Evolutionary conservation across 345 rosid genomes (phyloP).

Genomic region (Populus nigra): DNA sequence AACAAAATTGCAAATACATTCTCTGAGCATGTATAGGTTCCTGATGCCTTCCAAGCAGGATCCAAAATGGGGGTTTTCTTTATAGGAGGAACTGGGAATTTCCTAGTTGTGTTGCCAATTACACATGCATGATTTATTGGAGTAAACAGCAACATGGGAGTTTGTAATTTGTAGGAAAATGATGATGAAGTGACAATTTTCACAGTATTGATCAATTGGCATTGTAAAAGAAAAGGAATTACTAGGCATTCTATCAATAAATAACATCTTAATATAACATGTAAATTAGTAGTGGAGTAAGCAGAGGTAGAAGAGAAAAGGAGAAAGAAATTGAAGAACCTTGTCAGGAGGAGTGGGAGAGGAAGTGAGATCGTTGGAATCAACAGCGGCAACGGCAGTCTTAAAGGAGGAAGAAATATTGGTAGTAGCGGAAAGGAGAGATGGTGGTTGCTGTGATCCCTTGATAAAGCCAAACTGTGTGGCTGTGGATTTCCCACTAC

Average conservation of each 20-base stretch:
- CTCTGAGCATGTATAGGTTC: too few relatives aligned
- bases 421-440: background rate
- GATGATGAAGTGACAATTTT: background rate
- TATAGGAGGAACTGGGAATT: background rate
- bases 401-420: conserved; percentile 26
- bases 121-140: background rate
- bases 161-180: too few relatives aligned
- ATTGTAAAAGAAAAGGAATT: too few relatives aligned
- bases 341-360: conserved; percentile 27
- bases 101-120: background rate
- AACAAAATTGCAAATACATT: too few relatives aligned
- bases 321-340: conserved; percentile 18
- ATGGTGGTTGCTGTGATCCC: background rate
- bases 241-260: too few relatives aligned
- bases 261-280: too few relatives aligned
- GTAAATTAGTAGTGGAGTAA: too few relatives aligned
- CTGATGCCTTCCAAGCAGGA: background rate
- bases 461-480: conserved; percentile 3
- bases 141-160: too few relatives aligned
- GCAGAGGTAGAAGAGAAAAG: background rate
- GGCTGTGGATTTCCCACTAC: conserved; percentile 4
- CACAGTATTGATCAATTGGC: background rate
- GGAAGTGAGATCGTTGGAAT: conserved; percentile 36
- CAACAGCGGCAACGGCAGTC: conserved; percentile 45
- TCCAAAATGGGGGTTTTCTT: background rate